Base-by-base conservation (phyloP, 495 filamentous ascomycete species). In the Saxophila tyrrhenica region DNA sequence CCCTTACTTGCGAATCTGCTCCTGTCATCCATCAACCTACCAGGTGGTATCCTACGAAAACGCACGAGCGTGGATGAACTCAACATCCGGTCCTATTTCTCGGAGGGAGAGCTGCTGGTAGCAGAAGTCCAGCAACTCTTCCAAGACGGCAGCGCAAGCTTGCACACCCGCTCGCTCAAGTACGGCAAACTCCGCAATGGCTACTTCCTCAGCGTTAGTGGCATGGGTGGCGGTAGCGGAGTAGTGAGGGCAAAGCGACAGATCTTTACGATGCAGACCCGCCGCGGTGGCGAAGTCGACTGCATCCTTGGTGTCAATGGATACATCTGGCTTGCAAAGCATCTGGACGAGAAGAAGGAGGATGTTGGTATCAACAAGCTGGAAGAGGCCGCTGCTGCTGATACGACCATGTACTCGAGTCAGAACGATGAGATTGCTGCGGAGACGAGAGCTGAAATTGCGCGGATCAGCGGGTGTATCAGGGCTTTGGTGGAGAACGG, bases 151-250 rank as follows among this genome's bases (percentile, higher is more conserved):
- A 80, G 77, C 2, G 90, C 92, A 1, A 80, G 81, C 48, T 73
- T 98, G 61, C 92, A 98, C 69, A 96, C 92, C 11, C 78, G 92
- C 25, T 84, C 78, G 43, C 67, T 97, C 62, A 89, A 88, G 66
- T 98, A 96, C 69, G 92, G 92, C 8, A 98, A 98, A 69, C 71
- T 98, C 56, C 73, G 92, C 17, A 97, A 97, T 65, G 92, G 92
- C 1, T 72, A 90, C 8, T 96, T 98, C 61, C 71, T 95, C 23
- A 78, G 79, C 21, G 87, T 97, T 1, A 73, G 74, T 7, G 89
- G 89, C 1, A 82, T 81, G 3, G 89, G 90, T 1, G 87, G 87
- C 1, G 82, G 80, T 5, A 76, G 76, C 7, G 89, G 90, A 21
- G 89, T 97, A 3, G 85, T 87, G 38, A 71, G 92, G 51, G 78